phyloP scores from a whole-genome alignment of 2,329 filamentous ascomycete species.

The Venturia effusa region DNA sequence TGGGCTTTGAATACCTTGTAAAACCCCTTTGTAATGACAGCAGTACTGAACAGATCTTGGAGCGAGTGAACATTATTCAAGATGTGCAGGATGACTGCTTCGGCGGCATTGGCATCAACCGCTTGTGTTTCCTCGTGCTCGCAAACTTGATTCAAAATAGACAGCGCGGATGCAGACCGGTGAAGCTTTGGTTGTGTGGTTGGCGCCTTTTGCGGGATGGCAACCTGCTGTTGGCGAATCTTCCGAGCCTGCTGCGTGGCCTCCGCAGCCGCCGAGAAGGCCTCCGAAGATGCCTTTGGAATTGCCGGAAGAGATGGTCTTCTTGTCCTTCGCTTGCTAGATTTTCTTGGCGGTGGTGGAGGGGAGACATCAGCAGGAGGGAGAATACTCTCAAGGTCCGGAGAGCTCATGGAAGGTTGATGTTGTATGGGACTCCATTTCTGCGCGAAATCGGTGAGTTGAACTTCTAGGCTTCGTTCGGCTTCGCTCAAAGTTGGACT shows the following conservation, averaged over 20 bases:
- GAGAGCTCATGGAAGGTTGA: slow-evolving; percentile 11
- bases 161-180: slow-evolving; percentile 4
- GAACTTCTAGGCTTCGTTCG: slow-evolving; percentile 25
- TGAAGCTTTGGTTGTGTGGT: not conserved
- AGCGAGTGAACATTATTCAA: slow-evolving; percentile 37
- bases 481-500: slow-evolving; percentile 39
- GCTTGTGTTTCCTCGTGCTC: slow-evolving; percentile 6
- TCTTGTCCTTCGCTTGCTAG: slow-evolving; percentile 9
- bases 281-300: slow-evolving; percentile 5
- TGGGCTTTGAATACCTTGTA: slow-evolving; percentile 47
- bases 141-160: slow-evolving; percentile 4
- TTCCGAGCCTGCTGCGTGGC: not conserved
- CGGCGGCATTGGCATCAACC: slow-evolving; percentile 24
- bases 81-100: slow-evolving; percentile 42
- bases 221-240: not conserved
- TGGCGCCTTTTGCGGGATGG: not conserved
- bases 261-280: slow-evolving; percentile 1
- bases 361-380: not conserved
- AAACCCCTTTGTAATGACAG: slow-evolving; percentile 44
- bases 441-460: slow-evolving; percentile 15
- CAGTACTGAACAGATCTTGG: slow-evolving; percentile 44
- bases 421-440: slow-evolving; percentile 14
- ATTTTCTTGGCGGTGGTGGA: slow-evolving; percentile 11
- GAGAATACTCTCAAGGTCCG: not conserved
- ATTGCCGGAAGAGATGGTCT: not conserved